A percentile compares a stretch with the other conserved stretches of the same genome.
Evolutionary conservation across 2,329 filamentous ascomycete species (phyloP).

Genomic region (Beauveria brongniartii): DNA sequence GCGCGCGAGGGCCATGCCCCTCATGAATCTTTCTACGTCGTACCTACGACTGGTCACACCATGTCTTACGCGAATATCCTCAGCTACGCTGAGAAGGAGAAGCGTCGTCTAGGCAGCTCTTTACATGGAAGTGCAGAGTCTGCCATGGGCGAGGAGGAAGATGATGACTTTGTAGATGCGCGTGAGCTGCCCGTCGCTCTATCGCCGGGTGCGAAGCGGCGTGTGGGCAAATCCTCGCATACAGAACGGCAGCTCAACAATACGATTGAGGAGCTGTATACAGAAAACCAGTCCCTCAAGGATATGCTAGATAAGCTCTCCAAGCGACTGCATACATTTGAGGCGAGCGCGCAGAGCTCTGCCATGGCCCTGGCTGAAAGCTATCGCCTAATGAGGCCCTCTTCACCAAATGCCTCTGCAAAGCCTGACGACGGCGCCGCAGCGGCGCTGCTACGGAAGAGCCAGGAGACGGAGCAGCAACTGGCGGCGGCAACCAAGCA

Average conservation of each 20-base stretch:
- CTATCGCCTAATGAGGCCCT: constrained; percentile 53
- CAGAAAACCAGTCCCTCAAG: constrained; percentile 83
- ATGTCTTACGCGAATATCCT: constrained; percentile 90
- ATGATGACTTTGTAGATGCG: constrained; percentile 88
- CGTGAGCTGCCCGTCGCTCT: constrained; percentile 52
- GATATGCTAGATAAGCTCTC: constrained; percentile 79
- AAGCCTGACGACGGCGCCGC: constrained; percentile 28
- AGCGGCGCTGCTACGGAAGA: constrained; percentile 29
- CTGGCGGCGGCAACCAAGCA: constrained; percentile 49
- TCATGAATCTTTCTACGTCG: constrained; percentile 84
- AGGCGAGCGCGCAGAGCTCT: constrained; percentile 82
- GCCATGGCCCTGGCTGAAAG: constrained; percentile 82
- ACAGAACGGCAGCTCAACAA: constrained; percentile 46
- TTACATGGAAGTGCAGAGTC: constrained; percentile 42
- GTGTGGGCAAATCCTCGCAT: constrained; percentile 30
- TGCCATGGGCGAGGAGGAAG: constrained; percentile 45
- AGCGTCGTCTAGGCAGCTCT: constrained; percentile 48
- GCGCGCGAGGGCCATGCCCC: constrained; percentile 57
- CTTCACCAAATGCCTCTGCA: constrained; percentile 35
- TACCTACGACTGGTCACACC: constrained; percentile 84
- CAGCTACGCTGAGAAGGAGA: constrained; percentile 59
- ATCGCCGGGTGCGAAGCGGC: constrained; percentile 33
- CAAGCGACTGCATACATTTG: constrained; percentile 84
- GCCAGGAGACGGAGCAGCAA: constrained; percentile 61
- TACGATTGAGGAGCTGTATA: constrained; percentile 76